Evolutionary conservation across 495 filamentous ascomycete genomes (phyloP).

Genomic region (Tetracladium marchalianum): DNA sequence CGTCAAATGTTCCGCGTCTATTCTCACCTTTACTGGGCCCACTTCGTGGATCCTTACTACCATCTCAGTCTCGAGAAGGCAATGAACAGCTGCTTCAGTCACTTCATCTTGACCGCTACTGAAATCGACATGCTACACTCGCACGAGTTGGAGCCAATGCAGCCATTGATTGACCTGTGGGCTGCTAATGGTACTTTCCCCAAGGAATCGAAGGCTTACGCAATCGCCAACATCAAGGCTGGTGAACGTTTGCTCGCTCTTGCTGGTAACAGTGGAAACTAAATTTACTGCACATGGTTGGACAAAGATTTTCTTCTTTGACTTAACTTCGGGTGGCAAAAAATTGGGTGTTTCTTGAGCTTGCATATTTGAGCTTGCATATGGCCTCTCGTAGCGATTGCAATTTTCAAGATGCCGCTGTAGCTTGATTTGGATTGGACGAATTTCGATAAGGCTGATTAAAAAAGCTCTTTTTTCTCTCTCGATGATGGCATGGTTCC

Average conservation of each 20-base stretch:
- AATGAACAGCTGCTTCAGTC: constrained; percentile 90
- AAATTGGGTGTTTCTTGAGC: no score
- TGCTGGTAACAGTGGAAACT: neutral
- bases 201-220: constrained; percentile 51
- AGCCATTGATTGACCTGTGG: constrained; percentile 83
- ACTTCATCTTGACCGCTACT: constrained; percentile 82
- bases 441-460: no score
- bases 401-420: no score
- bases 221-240: constrained; percentile 36
- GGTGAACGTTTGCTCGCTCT: constrained; percentile 18
- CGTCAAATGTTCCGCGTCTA: constrained; percentile 97
- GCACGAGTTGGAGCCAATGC: constrained; percentile 87
- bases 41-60: constrained; percentile 75
- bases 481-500: no score
- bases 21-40: constrained; percentile 78
- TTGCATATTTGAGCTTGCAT: no score
- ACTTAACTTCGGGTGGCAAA: no score
- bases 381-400: no score
- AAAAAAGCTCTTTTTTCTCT: no score
- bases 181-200: constrained; percentile 76
- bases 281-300: no score
- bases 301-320: no score
- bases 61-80: constrained; percentile 75
- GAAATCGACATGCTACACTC: constrained; percentile 73
- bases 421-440: no score